phyloP scores from a whole-genome alignment of 345 rosid genomes.

The Excoecaria agallocha region DNA sequence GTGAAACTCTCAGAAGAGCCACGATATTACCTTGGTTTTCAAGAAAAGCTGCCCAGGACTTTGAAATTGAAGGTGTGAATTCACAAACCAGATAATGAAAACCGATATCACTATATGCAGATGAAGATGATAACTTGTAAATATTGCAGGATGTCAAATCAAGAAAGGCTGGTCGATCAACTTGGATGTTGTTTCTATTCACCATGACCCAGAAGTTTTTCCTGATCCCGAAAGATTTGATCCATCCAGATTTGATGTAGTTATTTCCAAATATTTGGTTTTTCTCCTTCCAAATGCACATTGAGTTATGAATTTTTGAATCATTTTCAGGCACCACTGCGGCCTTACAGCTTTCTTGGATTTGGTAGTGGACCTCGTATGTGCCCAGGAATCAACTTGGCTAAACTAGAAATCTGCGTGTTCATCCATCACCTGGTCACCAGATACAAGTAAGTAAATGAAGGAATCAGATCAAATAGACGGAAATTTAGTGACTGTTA shows the following conservation, averaged over 20 bases:
- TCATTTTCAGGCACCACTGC: slow-evolving; percentile 39
- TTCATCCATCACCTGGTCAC: slow-evolving; percentile 62
- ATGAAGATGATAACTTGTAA: not conserved
- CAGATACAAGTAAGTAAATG: slow-evolving; percentile 52
- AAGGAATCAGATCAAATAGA: not conserved
- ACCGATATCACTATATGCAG: no score
- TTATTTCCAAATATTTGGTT: not conserved
- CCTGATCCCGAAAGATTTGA: slow-evolving; percentile 46
- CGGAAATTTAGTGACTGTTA: not conserved
- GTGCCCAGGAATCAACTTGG: slow-evolving; percentile 71
- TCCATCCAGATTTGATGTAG: slow-evolving; percentile 56
- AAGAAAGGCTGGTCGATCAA: slow-evolving; percentile 62
- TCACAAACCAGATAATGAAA: not conserved
- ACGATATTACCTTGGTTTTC: slow-evolving; percentile 65
- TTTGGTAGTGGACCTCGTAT: slow-evolving; percentile 67
- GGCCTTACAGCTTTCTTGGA: slow-evolving; percentile 59
- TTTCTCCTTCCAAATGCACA: not conserved
- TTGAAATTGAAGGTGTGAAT: slow-evolving; percentile 52
- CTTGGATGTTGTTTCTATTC: slow-evolving; percentile 69
- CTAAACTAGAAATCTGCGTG: slow-evolving; percentile 59
- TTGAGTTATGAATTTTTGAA: not conserved
- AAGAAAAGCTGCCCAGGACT: slow-evolving; percentile 62
- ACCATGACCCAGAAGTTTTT: slow-evolving; percentile 51
- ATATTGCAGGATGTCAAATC: slow-evolving; percentile 44
- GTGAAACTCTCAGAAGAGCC: slow-evolving; percentile 59